Evolutionary conservation across 305 asterid species (phyloP).

Genomic region (Ajuga reptans): DNA sequence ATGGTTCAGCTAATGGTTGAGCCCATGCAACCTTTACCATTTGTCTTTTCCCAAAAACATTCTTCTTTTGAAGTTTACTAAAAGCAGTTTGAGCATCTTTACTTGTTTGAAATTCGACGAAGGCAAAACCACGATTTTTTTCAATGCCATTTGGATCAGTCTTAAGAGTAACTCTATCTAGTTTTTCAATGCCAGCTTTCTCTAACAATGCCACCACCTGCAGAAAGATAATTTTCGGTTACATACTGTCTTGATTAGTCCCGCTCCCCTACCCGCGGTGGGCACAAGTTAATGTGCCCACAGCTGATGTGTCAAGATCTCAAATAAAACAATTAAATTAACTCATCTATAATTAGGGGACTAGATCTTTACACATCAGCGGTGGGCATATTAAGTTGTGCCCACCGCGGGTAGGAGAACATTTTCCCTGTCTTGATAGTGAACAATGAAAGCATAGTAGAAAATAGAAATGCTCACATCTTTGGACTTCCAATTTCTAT

Average conservation of each 20-base stretch:
- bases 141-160: slow-evolving; percentile 43
- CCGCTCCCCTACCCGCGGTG: too few relatives aligned
- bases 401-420: too few relatives aligned
- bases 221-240: slow-evolving; percentile 19
- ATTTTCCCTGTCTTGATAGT: slow-evolving; percentile 15
- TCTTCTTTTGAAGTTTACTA: slow-evolving; percentile 48
- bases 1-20: slow-evolving; percentile 46
- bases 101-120: slow-evolving; percentile 58
- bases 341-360: too few relatives aligned
- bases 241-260: neutral
- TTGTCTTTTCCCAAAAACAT: slow-evolving; percentile 36
- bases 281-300: too few relatives aligned
- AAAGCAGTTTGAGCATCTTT: slow-evolving; percentile 67
- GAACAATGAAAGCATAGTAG: slow-evolving; percentile 14
- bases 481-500: slow-evolving; percentile 55
- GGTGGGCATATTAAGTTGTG: too few relatives aligned
- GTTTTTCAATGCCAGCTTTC: slow-evolving; percentile 51
- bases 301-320: too few relatives aligned
- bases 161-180: slow-evolving; percentile 49
- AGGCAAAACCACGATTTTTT: slow-evolving; percentile 68
- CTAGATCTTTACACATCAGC: too few relatives aligned
- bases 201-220: slow-evolving; percentile 48
- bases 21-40: slow-evolving; percentile 65
- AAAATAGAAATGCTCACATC: slow-evolving; percentile 47
- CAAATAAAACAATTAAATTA: too few relatives aligned